These are phyloP conservation scores for Acrodontium crateriforme DNA, from an alignment of 2,329 filamentous ascomycete species.

Conservation along the genomic window DNA sequence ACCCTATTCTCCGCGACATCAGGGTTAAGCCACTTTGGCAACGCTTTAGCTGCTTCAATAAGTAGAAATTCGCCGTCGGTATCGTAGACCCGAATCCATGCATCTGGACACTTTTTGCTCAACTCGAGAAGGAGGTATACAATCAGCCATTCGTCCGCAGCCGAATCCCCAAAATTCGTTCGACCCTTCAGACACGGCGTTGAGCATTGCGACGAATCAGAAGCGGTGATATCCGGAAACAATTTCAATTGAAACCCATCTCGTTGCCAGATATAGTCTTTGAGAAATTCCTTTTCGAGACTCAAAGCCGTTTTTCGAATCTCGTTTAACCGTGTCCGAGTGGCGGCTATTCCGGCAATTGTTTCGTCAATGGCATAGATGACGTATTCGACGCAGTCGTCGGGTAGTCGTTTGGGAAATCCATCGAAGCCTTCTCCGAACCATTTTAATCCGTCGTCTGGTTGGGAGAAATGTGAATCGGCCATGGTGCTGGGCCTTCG, in stretches of 20 bases:
- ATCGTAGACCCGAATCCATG: conserved; percentile 76
- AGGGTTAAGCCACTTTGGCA: conserved; percentile 84
- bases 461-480: no score
- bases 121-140: conserved; percentile 79
- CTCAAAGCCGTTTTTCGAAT: conserved; percentile 56
- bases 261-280: conserved; percentile 89
- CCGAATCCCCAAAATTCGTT: conserved; percentile 83
- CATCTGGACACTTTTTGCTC: conserved; percentile 53
- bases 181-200: conserved; percentile 45
- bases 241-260: conserved; percentile 61
- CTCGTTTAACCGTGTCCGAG: conserved; percentile 52
- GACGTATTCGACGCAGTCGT: conserved; percentile 77
- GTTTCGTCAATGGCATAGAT: conserved; percentile 55
- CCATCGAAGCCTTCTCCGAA: conserved; percentile 52
- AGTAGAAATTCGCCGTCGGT: conserved; percentile 91
- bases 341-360: conserved; percentile 33
- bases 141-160: conserved; percentile 95
- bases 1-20: conserved; percentile 78
- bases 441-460: conserved; percentile 47
- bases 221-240: conserved; percentile 29
- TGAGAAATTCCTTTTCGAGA: conserved; percentile 51
- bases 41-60: conserved; percentile 76
- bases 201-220: conserved; percentile 1
- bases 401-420: conserved; percentile 55
- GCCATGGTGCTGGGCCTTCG: no score